Evolutionary conservation across 148 eudicot genomes (phyloP), one percentile per base, ranked within the genome.

Genomic region (Arbutus unedo): DNA sequence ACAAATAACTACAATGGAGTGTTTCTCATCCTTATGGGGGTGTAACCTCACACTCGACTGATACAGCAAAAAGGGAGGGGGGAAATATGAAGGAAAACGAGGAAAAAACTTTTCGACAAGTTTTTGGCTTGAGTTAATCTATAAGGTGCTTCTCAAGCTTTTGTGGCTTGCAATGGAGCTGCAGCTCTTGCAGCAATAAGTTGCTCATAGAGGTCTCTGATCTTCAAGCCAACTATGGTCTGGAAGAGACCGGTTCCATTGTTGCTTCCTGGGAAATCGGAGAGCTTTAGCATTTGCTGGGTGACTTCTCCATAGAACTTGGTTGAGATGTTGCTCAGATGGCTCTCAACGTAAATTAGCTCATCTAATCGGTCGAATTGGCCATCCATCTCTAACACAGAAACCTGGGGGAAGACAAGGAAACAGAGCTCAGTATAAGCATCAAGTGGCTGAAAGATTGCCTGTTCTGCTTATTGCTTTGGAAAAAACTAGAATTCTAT

Each of bases 241-340:
- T 97, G 99, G 93, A 96, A 96, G 67, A 96, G 88, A 50, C 99
- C 99, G 6, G 99, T 94, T 43, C 99, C 99, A 79, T 96, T 96
- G 93, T 89, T 96, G 83, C 99, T 96, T 51, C 99, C 99, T 0
- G 99, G 99, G 85, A 96, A 96, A 57, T 96, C 99, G 8, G 94
- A 79, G 80, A 93, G 99, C 92, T 93, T 96, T 89, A 96, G 79
- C 98, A 96, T 94, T 80, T 96, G 99, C 82, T 96, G 99, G 3
- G 99, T 96, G 57, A 96, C 93, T 88, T 97, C 99, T n/a, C 99
- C 38, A 31, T 31, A 31, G 38, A 31, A 31, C 38, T 31, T 31
- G 38, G 38, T 31, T 31, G 38, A 31, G 38, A 31, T 31, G 38
- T 93, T 97, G 92, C 99, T 97, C 84, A 97, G 86, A 79, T 97